phyloP scores from a whole-genome alignment of 2,329 filamentous ascomycete species.

The Trichoderma sp. region DNA sequence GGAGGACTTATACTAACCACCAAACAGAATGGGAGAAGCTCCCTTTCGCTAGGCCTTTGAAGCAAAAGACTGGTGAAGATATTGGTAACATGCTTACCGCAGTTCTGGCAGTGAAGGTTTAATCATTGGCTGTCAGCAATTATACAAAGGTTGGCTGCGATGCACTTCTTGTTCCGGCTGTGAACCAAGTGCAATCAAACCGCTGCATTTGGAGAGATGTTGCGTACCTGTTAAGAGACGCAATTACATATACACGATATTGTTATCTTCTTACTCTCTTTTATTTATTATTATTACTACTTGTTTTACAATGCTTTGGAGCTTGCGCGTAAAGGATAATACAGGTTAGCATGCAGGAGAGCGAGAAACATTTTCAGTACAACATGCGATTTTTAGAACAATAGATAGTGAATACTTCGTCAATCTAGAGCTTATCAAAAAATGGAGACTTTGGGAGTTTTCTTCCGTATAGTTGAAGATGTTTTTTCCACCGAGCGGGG shows the following conservation, averaged over 20 bases:
- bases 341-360: background rate
- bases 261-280: background rate
- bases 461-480: background rate
- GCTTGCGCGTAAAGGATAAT: background rate
- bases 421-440: background rate
- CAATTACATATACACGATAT: background rate
- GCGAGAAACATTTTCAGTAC: background rate
- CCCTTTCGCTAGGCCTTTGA: background rate
- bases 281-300: background rate
- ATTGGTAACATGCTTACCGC: background rate
- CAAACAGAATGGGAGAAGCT: background rate
- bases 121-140: background rate
- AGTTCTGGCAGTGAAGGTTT: background rate
- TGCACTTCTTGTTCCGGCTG: background rate
- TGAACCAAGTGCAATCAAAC: background rate
- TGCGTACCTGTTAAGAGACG: background rate
- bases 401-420: background rate
- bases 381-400: background rate
- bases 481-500: background rate
- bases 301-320: background rate
- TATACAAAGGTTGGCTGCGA: background rate
- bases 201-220: background rate
- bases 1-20: background rate
- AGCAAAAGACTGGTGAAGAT: background rate
- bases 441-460: fast-evolving